Conservation (phyloP, 805 yeast species). For the Myxozyma geophila region DNA sequence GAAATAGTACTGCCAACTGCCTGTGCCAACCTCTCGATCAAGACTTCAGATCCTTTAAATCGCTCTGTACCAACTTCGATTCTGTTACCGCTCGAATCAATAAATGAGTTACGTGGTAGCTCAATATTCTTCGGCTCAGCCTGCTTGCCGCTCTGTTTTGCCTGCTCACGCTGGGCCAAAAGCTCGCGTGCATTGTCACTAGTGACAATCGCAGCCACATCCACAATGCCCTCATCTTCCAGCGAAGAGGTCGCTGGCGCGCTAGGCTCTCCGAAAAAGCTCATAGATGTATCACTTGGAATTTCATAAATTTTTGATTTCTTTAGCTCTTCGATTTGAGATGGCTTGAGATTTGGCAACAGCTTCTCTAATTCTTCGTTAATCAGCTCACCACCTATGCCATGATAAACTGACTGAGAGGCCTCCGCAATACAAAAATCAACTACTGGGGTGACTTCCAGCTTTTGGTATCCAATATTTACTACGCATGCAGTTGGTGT, state of each 20-base stretch:
- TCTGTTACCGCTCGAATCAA: conserved; percentile 60
- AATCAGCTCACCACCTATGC: conserved; percentile 67
- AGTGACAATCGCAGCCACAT: conserved; percentile 87
- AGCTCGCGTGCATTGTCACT: conserved; percentile 75
- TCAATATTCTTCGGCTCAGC: conserved; percentile 60
- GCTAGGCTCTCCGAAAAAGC: conserved; percentile 52
- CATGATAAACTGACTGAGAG: conserved; percentile 53
- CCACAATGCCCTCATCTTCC: conserved; percentile 74
- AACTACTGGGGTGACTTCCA: conserved; percentile 79
- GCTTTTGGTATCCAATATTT: conserved; percentile 75
- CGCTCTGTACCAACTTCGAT: conserved; percentile 86
- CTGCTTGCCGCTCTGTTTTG: conserved; percentile 44
- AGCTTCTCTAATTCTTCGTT: conserved; percentile 56
- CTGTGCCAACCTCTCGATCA: conserved; percentile 60
- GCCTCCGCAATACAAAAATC: conserved; percentile 68
- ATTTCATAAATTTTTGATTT: conserved; percentile 78
- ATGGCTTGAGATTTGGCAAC: conserved; percentile 61
- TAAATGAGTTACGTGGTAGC: conserved; percentile 71
- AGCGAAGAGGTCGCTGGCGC: conserved; percentile 46
- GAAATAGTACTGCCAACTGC: conserved; percentile 58
- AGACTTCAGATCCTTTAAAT: conserved; percentile 72
- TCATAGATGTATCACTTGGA: conserved; percentile 49
- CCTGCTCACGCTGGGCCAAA: conserved; percentile 52
- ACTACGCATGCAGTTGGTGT: conserved; percentile 71
- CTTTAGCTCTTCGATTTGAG: conserved; percentile 77